A percentile compares a stretch with the other conserved stretches of the same genome.
Evolutionary conservation across 352 stramenopile genomes (phyloP).

Genomic region (Aphanomyces astaci): DNA sequence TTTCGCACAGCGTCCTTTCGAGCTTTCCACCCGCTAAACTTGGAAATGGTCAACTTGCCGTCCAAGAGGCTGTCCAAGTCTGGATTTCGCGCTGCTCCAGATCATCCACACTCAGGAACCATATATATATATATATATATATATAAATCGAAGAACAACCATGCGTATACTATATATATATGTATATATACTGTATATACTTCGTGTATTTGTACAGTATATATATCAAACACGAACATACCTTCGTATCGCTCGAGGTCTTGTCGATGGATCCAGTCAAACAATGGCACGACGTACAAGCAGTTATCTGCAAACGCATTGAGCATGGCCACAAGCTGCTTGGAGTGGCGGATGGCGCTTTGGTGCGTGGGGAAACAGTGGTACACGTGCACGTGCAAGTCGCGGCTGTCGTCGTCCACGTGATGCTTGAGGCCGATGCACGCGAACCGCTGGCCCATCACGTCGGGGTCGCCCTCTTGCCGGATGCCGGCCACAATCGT

Average conservation of each 20-base stretch:
- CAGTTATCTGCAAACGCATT: slow-evolving; percentile 28
- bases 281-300: slow-evolving; percentile 65
- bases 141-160: too few relatives aligned
- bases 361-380: slow-evolving; percentile 74
- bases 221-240: too few relatives aligned
- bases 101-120: too few relatives aligned
- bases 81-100: not conserved
- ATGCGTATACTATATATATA: too few relatives aligned
- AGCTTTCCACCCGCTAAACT: slow-evolving; percentile 15
- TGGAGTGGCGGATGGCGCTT: slow-evolving; percentile 64
- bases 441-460: slow-evolving; percentile 63
- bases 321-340: slow-evolving; percentile 43
- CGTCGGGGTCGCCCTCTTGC: not conserved
- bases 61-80: slow-evolving; percentile 18
- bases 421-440: slow-evolving; percentile 40
- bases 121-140: too few relatives aligned
- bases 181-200: too few relatives aligned
- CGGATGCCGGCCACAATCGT: not conserved
- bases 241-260: slow-evolving; percentile 66
- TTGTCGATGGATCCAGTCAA: slow-evolving; percentile 61
- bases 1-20: slow-evolving; percentile 20
- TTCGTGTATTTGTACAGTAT: too few relatives aligned
- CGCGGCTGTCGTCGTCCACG: slow-evolving; percentile 31
- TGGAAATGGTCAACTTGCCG: slow-evolving; percentile 12
- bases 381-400: slow-evolving; percentile 61